Percentiles rank a stretch among this genome's conserved stretches.
phyloP scores from a whole-genome alignment of 2,329 filamentous ascomycete species.

The Ophiostoma novo-ulmi region DNA sequence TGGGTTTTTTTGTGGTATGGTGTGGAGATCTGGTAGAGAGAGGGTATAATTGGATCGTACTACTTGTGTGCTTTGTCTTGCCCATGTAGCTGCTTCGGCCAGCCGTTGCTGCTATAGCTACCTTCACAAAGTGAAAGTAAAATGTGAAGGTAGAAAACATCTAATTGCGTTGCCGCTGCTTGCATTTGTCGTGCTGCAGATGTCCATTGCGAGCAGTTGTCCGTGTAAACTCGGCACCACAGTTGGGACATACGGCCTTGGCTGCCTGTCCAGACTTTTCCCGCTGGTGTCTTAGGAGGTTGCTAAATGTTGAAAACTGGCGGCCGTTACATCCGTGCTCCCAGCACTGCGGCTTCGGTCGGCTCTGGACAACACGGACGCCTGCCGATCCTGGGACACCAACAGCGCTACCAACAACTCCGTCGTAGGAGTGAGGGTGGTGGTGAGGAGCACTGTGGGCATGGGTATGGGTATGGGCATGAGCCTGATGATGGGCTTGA shows the following conservation, averaged over 20 bases:
- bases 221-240: slow-evolving; percentile 87
- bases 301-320: slow-evolving; percentile 95
- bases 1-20: background rate
- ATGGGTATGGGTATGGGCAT: slow-evolving; percentile 17
- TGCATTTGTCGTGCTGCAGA: slow-evolving; percentile 82
- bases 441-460: background rate
- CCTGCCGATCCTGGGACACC: slow-evolving; percentile 35
- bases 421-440: slow-evolving; percentile 17
- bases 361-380: slow-evolving; percentile 66
- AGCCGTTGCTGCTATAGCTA: background rate
- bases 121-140: background rate
- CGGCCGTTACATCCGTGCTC: slow-evolving; percentile 95
- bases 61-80: background rate
- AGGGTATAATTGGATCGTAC: background rate
- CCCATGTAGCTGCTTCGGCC: background rate
- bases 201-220: slow-evolving; percentile 87
- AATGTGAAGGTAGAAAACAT: background rate
- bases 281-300: slow-evolving; percentile 82
- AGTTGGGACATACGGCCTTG: slow-evolving; percentile 85
- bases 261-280: slow-evolving; percentile 89
- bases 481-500: background rate
- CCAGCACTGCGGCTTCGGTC: slow-evolving; percentile 94
- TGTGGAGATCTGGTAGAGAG: background rate
- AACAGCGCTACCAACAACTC: slow-evolving; percentile 14
- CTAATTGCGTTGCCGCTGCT: slow-evolving; percentile 53